Conservation (phyloP, 495 filamentous ascomycete genomes). For the Penicillium samsonianum region DNA sequence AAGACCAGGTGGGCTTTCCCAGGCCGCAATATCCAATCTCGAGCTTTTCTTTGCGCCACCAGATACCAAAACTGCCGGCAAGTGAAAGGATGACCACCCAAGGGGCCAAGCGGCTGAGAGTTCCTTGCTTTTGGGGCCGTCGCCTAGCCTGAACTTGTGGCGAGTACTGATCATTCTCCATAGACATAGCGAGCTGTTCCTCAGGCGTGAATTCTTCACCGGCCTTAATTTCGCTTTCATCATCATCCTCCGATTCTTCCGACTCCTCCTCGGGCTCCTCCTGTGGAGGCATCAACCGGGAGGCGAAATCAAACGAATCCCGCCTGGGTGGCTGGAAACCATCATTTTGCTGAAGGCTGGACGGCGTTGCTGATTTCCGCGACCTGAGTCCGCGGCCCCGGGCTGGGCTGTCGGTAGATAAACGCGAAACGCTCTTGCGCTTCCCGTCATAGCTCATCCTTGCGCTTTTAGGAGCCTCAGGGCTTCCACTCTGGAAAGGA, state of each 20-base stretch:
- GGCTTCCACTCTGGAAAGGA: conserved; percentile 88
- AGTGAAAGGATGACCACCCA: conserved; percentile 67
- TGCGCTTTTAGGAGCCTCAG: conserved; percentile 37
- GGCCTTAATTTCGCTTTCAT: conserved; percentile 52
- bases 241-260: conserved; percentile 42
- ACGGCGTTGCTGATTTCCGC: conserved; percentile 38
- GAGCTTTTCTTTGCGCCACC: conserved; percentile 92
- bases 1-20: conserved; percentile 61
- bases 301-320: conserved; percentile 50
- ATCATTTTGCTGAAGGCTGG: conserved; percentile 41
- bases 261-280: conserved; percentile 39
- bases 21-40: conserved; percentile 94
- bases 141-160: conserved; percentile 35
- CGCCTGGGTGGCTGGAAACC: conserved; percentile 37
- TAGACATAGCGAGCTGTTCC: conserved; percentile 75
- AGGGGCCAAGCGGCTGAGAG: conserved; percentile 53
- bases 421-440: conserved; percentile 49
- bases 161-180: conserved; percentile 54
- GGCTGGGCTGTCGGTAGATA: conserved; percentile 38
- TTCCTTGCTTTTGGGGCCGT: conserved; percentile 36
- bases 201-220: conserved; percentile 96
- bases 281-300: conserved; percentile 25
- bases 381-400: conserved; percentile 39
- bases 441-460: conserved; percentile 47
- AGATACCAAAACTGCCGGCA: conserved; percentile 69